phyloP scores from a whole-genome alignment of 2,329 filamentous ascomycete genomes.

The Colletotrichum spinosum region DNA sequence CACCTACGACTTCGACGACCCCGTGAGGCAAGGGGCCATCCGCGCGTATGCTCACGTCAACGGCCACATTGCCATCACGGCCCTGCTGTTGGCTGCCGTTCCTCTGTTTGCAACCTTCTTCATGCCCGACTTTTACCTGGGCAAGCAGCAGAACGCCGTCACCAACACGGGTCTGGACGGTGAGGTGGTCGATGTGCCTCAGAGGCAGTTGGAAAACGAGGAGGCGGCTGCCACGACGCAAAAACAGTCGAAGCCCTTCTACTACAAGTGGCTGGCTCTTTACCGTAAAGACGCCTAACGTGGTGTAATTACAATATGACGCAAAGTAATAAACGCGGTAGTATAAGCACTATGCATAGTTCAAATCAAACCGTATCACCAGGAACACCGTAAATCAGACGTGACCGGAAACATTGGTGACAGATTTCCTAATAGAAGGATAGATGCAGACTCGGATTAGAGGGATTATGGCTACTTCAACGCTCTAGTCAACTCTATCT shows the following conservation, averaged over 20 bases:
- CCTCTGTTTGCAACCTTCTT: constrained; percentile 51
- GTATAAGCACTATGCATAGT: too few relatives aligned
- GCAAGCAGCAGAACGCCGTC: constrained; percentile 49
- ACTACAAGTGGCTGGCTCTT: not conserved
- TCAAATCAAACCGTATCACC: accelerated
- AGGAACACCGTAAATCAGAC: too few relatives aligned
- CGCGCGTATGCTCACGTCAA: constrained; percentile 50
- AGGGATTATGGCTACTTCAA: too few relatives aligned
- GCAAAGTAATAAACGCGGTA: too few relatives aligned
- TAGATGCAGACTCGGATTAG: too few relatives aligned
- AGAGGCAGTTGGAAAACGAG: not conserved
- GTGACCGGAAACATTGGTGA: too few relatives aligned
- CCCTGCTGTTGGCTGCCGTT: constrained; percentile 46
- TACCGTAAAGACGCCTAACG: not conserved
- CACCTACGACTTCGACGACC: constrained; percentile 47
- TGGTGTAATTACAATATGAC: too few relatives aligned
- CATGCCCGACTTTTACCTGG: constrained; percentile 55
- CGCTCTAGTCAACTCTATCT: too few relatives aligned
- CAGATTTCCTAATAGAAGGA: too few relatives aligned
- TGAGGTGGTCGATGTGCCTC: constrained; percentile 39
- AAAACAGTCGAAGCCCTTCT: not conserved
- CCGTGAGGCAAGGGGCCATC: constrained; percentile 51
- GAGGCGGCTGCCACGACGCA: not conserved
- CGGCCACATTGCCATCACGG: constrained; percentile 49
- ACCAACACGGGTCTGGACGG: constrained; percentile 48